Evolutionary conservation across 1,284 basidiomycete species (phyloP), one percentile per base, ranked within the genome.

Genomic region (Thelephora terrestris): DNA sequence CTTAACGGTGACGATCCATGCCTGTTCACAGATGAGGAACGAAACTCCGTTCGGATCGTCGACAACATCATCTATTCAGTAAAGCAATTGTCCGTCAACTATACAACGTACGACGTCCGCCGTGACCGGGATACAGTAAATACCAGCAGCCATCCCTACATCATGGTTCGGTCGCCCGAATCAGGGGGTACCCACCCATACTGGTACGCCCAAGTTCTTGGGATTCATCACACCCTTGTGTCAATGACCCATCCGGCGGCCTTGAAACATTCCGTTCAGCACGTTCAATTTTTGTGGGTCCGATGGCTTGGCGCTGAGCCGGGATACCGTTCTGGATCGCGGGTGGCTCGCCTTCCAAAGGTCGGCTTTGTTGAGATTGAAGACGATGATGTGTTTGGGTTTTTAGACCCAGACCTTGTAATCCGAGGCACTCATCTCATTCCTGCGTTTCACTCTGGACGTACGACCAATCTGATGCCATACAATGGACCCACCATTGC

Each of bases 31-130:
- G 16, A 5, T 48, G 51, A 7, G 59, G 58, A 2, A 52, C 58
- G 7, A 57, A 50, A 55, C 24, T 46, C 43, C 5, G 58, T 61
- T 23, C 34, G 53, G 49, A 18, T 6, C 38, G 9, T 4, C 9
- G 9, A 52, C 1, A 52, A 64, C 40, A 50, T 53, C 4, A 52
- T 66, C 4, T 64, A 61, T 43, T 3, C 17, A 3, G 64, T 65
- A 43, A 45, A 48, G 3, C 54, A 55, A 1, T 1, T 21, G n/a
- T 9, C 12, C 4, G 37, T 57, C 25, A 51, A 59, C 50, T 62
- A 50, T 35, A 60, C 58, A 3, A 56, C 53, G 3, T 61, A 61
- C 35, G 52, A 60, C 43, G 45, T 57, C n/a, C 51, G 36, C 42
- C 4, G 25, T n/a, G n/a, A n/a, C n/a, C n/a, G n/a, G n/a, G n/a